Percentiles rank a stretch among this genome's conserved stretches.
These are phyloP conservation scores for Actinidia chinensis DNA, from an alignment of 179 eudicot species.

Conservation along the genomic window DNA sequence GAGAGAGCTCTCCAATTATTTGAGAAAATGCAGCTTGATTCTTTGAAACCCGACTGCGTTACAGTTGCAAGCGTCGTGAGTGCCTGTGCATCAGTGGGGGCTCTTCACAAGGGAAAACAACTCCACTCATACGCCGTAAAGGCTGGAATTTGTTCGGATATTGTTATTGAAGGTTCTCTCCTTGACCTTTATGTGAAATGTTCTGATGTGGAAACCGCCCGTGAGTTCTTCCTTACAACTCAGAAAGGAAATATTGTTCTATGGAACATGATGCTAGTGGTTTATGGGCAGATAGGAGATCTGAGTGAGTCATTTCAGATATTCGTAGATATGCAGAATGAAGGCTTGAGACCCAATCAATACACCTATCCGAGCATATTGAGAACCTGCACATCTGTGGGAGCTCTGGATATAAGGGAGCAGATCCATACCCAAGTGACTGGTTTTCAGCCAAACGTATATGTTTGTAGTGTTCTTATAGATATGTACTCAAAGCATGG, in stretches of 20 bases:
- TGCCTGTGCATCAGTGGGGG: conserved; percentile 64
- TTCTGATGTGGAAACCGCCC: conserved; percentile 67
- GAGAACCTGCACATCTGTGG: conserved; percentile 46
- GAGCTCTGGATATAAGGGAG: conserved; percentile 49
- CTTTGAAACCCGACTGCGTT: conserved; percentile 73
- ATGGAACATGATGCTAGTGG: conserved; percentile 93
- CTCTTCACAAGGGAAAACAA: conserved; percentile 70
- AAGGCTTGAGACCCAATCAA: conserved; percentile 48
- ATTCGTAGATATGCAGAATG: conserved; percentile 43
- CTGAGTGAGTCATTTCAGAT: conserved; percentile 37
- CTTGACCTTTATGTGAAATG: conserved; percentile 96
- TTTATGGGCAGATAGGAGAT: conserved; percentile 72
- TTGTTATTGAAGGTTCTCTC: conserved; percentile 86
- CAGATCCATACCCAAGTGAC: conserved; percentile 49
- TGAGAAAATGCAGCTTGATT: conserved; percentile 66
- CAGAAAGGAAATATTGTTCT: conserved; percentile 64
- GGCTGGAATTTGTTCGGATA: conserved; percentile 75
- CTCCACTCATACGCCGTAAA: conserved; percentile 79
- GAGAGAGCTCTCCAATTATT: conserved; percentile 59
- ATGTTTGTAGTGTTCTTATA: conserved; percentile 50
- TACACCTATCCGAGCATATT: conserved; percentile 54
- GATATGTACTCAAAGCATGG: conserved; percentile 56
- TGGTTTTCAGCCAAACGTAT: conserved; percentile 52
- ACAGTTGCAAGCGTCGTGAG: conserved; percentile 79
- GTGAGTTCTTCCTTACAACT: conserved; percentile 58